These are phyloP conservation scores for Diaporthe vaccinii DNA, from an alignment of 2,329 filamentous ascomycete genomes.

Conservation along the genomic window DNA sequence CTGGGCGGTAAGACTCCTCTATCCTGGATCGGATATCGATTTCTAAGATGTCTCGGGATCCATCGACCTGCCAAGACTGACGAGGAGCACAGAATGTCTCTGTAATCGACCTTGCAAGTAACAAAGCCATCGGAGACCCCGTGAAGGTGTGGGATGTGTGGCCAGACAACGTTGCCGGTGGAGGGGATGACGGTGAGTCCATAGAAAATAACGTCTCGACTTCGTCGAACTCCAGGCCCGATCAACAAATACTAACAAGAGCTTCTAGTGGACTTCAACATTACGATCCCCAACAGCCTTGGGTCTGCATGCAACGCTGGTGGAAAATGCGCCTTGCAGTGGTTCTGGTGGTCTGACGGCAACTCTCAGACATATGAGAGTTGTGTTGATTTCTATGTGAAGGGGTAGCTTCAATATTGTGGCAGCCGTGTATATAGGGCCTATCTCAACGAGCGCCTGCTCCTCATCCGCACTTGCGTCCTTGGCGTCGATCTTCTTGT, in stretches of 20 bases:
- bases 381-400: constrained; percentile 24
- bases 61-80: not conserved
- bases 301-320: not conserved
- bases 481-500: not conserved
- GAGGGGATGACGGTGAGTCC: constrained; percentile 11
- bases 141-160: constrained; percentile 13
- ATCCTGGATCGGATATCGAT: not conserved
- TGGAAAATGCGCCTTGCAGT: constrained; percentile 25
- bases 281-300: constrained; percentile 4
- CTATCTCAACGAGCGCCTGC: not conserved
- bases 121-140: constrained; percentile 4
- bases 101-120: not conserved
- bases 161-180: constrained; percentile 3
- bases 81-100: not conserved
- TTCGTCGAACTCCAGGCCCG: not conserved
- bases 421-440: not conserved
- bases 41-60: not conserved
- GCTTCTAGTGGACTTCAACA: constrained; percentile 18
- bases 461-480: not conserved
- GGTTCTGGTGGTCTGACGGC: constrained; percentile 23
- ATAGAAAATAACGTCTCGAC: not conserved
- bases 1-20: constrained; percentile 1
- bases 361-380: constrained; percentile 26
- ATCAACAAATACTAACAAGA: not conserved
- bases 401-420: not conserved